phyloP scores from a whole-genome alignment of 345 rosid genomes.

The Aquilaria sinensis region DNA sequence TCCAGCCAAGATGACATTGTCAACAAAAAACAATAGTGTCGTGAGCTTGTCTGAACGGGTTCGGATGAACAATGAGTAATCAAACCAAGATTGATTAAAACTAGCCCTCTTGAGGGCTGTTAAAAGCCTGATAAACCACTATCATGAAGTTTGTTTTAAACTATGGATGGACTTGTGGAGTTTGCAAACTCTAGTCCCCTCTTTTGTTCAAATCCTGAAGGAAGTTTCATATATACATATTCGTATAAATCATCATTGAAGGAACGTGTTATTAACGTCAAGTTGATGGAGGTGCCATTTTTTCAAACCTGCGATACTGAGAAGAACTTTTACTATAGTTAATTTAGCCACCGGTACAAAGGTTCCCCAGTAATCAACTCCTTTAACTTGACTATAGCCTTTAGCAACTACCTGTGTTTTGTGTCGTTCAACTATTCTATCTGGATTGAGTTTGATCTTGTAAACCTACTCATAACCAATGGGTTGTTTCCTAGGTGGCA shows the following conservation, averaged over 20 bases:
- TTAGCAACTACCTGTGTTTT: neutral
- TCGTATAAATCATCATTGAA: neutral
- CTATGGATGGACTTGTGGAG: neutral
- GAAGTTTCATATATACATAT: neutral
- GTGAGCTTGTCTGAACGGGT: neutral
- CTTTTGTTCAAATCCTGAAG: neutral
- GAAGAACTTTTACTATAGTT: neutral
- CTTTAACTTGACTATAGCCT: neutral
- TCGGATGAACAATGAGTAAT: constrained; percentile 1
- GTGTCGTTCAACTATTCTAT: neutral
- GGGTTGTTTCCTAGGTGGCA: neutral
- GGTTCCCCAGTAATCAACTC: neutral
- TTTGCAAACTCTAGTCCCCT: neutral
- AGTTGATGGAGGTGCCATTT: neutral
- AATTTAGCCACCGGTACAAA: neutral
- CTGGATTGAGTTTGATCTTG: neutral
- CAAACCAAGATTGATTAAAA: neutral
- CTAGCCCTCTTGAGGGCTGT: neutral
- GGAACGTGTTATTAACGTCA: neutral
- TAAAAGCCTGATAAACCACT: neutral
- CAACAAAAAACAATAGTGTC: neutral
- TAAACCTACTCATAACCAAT: neutral
- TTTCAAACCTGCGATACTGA: neutral
- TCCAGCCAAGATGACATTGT: constrained; percentile 5
- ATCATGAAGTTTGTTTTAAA: neutral